Conservation (phyloP, 2,329 filamentous ascomycete genomes). For the Mycosphaerelloides madeirae region DNA sequence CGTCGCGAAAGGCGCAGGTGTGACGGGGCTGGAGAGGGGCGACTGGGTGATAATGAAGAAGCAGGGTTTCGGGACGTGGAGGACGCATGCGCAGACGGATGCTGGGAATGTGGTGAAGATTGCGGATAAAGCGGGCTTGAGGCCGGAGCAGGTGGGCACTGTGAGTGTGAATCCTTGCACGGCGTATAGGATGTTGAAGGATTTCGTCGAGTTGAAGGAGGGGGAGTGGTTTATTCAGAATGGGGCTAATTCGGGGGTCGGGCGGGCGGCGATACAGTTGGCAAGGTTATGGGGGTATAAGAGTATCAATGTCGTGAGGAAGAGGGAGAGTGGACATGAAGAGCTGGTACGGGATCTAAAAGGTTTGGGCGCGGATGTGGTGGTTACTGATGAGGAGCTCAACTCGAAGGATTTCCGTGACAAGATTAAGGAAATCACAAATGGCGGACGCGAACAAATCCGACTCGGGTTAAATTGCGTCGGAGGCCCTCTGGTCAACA, state of each 20-base stretch:
- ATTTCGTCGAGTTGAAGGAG: conserved; percentile 63
- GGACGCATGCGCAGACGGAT: conserved; percentile 73
- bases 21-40: conserved; percentile 62
- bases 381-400: conserved; percentile 59
- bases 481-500: conserved; percentile 76
- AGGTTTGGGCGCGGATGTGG: conserved; percentile 58
- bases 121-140: conserved; percentile 64
- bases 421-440: conserved; percentile 60
- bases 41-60: conserved; percentile 91
- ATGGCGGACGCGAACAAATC: conserved; percentile 65
- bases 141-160: conserved; percentile 74
- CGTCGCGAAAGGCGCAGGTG: conserved; percentile 60
- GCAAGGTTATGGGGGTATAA: conserved; percentile 80
- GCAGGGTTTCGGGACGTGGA: conserved; percentile 87
- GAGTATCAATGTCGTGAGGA: conserved; percentile 83
- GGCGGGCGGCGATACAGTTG: conserved; percentile 84
- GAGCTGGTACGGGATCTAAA: conserved; percentile 58
- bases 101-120: conserved; percentile 62
- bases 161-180: conserved; percentile 91
- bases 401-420: conserved; percentile 60
- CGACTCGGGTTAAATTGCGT: conserved; percentile 87
- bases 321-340: conserved; percentile 64
- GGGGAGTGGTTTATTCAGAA: conserved; percentile 97
- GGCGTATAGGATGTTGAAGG: conserved; percentile 85
- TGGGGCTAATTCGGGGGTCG: conserved; percentile 90